Conservation (phyloP, 176 grass and related monocot species). For the Lolium perenne region DNA sequence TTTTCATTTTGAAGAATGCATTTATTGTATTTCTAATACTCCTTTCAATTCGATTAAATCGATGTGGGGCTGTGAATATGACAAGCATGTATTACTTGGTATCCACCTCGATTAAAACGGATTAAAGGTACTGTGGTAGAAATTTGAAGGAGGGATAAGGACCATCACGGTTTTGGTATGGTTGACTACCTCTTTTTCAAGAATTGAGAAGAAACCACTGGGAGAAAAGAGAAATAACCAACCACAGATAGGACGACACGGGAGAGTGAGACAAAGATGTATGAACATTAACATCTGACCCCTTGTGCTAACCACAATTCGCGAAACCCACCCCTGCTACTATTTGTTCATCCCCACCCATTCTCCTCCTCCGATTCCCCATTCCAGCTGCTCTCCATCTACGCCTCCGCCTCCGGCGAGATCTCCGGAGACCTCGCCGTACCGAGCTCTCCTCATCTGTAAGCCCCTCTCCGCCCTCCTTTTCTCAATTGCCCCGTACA, state of each 20-base stretch:
- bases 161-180: not conserved
- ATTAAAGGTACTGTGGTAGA: too few relatives aligned
- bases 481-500: not conserved
- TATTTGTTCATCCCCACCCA: not conserved
- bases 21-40: not conserved
- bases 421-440: not conserved
- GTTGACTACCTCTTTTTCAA: not conserved
- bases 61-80: too few relatives aligned
- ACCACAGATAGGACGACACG: not conserved
- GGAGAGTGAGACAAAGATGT: not conserved
- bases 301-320: not conserved
- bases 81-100: too few relatives aligned
- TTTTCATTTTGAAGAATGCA: not conserved
- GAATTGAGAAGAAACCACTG: not conserved
- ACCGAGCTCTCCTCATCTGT: not conserved
- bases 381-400: not conserved
- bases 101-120: too few relatives aligned
- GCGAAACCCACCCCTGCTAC: not conserved
- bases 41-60: too few relatives aligned
- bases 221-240: not conserved
- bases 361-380: not conserved
- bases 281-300: not conserved
- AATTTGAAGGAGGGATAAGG: not conserved
- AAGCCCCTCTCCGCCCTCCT: not conserved
- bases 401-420: constrained; percentile 2